Evolutionary conservation across 2,329 filamentous ascomycete genomes (phyloP).

Genomic region (Septoria linicola): DNA sequence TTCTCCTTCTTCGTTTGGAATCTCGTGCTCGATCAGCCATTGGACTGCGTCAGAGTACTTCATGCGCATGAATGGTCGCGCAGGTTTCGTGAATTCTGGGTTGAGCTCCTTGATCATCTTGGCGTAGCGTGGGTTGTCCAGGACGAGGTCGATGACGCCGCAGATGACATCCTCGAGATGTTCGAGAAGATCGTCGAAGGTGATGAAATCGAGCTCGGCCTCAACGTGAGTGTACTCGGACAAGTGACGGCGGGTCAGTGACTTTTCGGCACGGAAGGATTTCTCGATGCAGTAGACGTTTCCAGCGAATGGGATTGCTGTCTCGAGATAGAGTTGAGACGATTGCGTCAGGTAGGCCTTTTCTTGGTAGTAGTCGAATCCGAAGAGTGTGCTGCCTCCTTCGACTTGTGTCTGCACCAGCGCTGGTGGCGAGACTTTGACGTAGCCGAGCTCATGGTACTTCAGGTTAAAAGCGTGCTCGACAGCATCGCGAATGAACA

Average conservation of each 20-base stretch:
- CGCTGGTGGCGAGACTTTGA: constrained; percentile 84
- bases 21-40: constrained; percentile 87
- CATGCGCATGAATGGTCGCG: constrained; percentile 90
- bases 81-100: constrained; percentile 79
- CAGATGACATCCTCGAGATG: constrained; percentile 89
- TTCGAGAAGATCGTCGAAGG: constrained; percentile 80
- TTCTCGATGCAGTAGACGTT: constrained; percentile 98
- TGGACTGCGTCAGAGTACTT: constrained; percentile 90
- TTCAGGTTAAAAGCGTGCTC: constrained; percentile 76
- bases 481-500: constrained; percentile 80
- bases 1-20: constrained; percentile 88
- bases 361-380: constrained; percentile 84
- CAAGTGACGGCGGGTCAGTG: constrained; percentile 86
- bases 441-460: constrained; percentile 73
- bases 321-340: constrained; percentile 96
- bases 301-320: constrained; percentile 82
- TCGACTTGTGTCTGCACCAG: constrained; percentile 95
- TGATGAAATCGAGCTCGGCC: constrained; percentile 93
- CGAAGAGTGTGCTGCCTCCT: constrained; percentile 87
- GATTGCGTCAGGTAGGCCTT: constrained; percentile 93
- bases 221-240: constrained; percentile 97
- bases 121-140: constrained; percentile 71
- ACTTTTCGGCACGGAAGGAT: constrained; percentile 97
- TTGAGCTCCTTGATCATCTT: constrained; percentile 80
- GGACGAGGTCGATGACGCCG: constrained; percentile 73